A percentile compares a stretch with the other conserved stretches of the same genome.
These are phyloP conservation scores for Avena sativa DNA, from an alignment of 176 grass and related monocot genomes.

Conservation along the genomic window DNA sequence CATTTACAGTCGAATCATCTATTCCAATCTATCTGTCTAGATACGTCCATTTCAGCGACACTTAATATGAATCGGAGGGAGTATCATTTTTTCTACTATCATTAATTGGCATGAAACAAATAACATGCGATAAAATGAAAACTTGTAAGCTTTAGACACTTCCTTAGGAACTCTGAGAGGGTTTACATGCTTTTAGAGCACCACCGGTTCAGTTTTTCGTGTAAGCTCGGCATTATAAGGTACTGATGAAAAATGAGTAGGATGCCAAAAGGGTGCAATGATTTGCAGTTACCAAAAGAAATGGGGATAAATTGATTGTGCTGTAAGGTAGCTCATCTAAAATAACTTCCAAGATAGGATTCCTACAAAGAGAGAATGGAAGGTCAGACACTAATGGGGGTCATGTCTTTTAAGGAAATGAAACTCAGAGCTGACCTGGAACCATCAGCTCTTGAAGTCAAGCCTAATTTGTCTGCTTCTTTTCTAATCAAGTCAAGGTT, in stretches of 20 bases:
- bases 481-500: conserved; percentile 76
- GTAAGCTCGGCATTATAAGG: conserved; percentile 35
- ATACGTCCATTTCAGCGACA: no score
- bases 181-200: conserved; percentile 29
- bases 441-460: conserved; percentile 80
- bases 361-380: conserved; percentile 57
- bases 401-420: conserved; percentile 9
- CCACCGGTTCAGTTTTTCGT: conserved; percentile 13
- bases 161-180: not conserved
- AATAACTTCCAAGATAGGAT: conserved; percentile 78
- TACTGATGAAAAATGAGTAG: conserved; percentile 1
- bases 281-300: conserved; percentile 70
- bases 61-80: no score
- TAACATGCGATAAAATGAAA: not conserved
- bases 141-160: not conserved
- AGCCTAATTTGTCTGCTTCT: conserved; percentile 73
- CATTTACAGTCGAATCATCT: not conserved
- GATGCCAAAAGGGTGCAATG: conserved; percentile 34
- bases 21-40: not conserved
- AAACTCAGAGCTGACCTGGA: conserved; percentile 53
- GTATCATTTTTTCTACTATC: not conserved
- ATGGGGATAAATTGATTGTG: conserved; percentile 64
- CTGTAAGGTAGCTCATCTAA: conserved; percentile 93
- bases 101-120: not conserved
- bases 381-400: conserved; percentile 41